Evolutionary conservation across 768 basidiomycete genomes (phyloP), one percentile per base, ranked within the genome.

Genomic region (Collybiopsis confluens): DNA sequence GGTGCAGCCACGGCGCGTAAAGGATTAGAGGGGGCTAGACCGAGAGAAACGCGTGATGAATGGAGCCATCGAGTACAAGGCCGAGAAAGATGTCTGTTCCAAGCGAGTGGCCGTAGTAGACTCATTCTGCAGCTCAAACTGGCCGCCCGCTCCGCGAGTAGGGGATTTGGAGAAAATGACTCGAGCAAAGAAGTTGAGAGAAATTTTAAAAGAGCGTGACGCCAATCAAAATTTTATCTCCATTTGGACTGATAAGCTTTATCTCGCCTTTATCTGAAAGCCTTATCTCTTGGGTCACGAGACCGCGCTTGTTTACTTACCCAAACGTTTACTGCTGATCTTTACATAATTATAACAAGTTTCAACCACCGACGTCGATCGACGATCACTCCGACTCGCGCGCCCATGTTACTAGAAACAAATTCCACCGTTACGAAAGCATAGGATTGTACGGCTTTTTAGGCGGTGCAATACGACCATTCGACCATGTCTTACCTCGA

Each of bases 1-100:
- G 87, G 86, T 13, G 81, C 82, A 36, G 89, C 88, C 53, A 88
- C 77, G 16, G 89, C 88, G 56, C 78, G 78, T 55, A 81, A 67
- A 55, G 78, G 72, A 52, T 70, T 73, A 16, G 85, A 40, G 81
- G 78, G 4, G 68, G 64, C 43, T 78, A 70, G 30, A 63, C 58
- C 6, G 59, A 57, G 67, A 50, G 62, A 63, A 23, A 64, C 56
- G 23, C 68, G 68, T 41, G 73, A 70, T 33, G 76, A 68, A 61
- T 83, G 83, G 64, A 86, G 82, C 55, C 73, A 69, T 43, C 83
- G 83, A 56, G 62, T 57, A 52, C 58, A 69, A 21, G 64, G 65
- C 54, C 68, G 66, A 35, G 63, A 44, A n/a, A 73, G 40, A 43
- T 65, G 62, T 62, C 70, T 64, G 52, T 67, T 52, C 67, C 73